Conservation (phyloP, 352 stramenopile genomes). For the Phytophthora cryptogea region DNA sequence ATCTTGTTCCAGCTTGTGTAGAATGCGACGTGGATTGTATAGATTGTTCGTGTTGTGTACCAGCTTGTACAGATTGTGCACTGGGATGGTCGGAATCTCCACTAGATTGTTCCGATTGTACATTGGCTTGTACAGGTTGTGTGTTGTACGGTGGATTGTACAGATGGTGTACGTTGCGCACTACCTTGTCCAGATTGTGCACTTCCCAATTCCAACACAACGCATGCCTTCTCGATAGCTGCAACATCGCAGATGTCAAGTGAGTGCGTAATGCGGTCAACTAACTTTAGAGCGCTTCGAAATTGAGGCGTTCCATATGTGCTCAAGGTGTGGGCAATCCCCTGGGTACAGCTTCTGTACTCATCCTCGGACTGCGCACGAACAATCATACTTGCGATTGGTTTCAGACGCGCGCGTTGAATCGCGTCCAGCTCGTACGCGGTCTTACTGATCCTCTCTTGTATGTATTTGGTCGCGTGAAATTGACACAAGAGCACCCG, state of each 20-base stretch:
- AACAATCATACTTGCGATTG: constrained; percentile 5
- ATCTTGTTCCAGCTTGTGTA: no score
- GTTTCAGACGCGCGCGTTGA: not conserved
- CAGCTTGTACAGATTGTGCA: no score
- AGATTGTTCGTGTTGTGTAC: not conserved
- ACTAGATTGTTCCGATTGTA: not conserved
- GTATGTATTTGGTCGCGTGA: constrained; percentile 26
- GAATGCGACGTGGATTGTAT: not conserved
- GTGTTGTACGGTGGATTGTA: not conserved
- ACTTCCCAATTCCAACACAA: not conserved
- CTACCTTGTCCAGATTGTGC: not conserved
- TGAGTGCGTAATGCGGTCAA: not conserved
- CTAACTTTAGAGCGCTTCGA: not conserved
- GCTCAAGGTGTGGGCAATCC: not conserved
- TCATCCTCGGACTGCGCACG: not conserved
- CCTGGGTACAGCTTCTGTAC: not conserved
- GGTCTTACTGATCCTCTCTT: constrained; percentile 4
- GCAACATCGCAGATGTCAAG: not conserved
- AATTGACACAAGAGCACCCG: constrained; percentile 22
- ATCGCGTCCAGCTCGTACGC: constrained; percentile 4
- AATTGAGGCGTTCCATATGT: not conserved
- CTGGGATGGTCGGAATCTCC: no score
- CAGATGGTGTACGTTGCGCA: not conserved
- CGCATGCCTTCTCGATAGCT: not conserved
- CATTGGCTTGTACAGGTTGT: not conserved